A percentile compares a stretch with the other conserved stretches of the same genome.
phyloP scores from a whole-genome alignment of 495 filamentous ascomycete species.

The Venustampulla echinocandica region DNA sequence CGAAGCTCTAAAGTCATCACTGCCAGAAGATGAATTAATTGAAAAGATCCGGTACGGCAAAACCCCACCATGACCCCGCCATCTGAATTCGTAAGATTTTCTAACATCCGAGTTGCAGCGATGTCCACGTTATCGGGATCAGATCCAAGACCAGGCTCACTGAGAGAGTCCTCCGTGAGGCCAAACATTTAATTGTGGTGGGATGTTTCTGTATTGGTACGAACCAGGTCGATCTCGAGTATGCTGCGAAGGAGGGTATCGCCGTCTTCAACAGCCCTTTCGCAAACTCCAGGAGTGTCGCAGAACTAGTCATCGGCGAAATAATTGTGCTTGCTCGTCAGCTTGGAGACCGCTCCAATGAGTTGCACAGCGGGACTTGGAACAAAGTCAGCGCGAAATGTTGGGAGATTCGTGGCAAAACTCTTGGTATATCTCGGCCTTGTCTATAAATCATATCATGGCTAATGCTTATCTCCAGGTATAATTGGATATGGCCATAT shows the following conservation, averaged over 20 bases:
- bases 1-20: slow-evolving; percentile 77
- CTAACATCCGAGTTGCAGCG: slow-evolving; percentile 39
- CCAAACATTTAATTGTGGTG: slow-evolving; percentile 88
- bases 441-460: neutral
- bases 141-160: slow-evolving; percentile 95
- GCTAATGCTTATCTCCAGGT: slow-evolving; percentile 37
- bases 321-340: slow-evolving; percentile 89
- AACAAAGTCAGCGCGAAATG: slow-evolving; percentile 94
- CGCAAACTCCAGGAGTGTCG: slow-evolving; percentile 93
- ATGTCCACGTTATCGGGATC: slow-evolving; percentile 96
- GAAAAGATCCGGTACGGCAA: slow-evolving; percentile 81
- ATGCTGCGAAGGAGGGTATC: slow-evolving; percentile 84
- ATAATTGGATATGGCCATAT: slow-evolving; percentile 98
- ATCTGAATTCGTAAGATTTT: neutral
- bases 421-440: slow-evolving; percentile 54
- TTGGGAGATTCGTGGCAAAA: slow-evolving; percentile 98
- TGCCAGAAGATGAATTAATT: slow-evolving; percentile 89
- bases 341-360: slow-evolving; percentile 84
- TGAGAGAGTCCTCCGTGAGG: slow-evolving; percentile 73
- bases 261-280: slow-evolving; percentile 99
- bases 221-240: slow-evolving; percentile 92
- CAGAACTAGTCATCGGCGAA: slow-evolving; percentile 89
- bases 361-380: slow-evolving; percentile 93
- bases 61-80: slow-evolving; percentile 1
- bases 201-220: slow-evolving; percentile 99